Evolutionary conservation across 805 yeast species (phyloP), one percentile per base, ranked within the genome.

Genomic region (Spencermartinsiella europaea): DNA sequence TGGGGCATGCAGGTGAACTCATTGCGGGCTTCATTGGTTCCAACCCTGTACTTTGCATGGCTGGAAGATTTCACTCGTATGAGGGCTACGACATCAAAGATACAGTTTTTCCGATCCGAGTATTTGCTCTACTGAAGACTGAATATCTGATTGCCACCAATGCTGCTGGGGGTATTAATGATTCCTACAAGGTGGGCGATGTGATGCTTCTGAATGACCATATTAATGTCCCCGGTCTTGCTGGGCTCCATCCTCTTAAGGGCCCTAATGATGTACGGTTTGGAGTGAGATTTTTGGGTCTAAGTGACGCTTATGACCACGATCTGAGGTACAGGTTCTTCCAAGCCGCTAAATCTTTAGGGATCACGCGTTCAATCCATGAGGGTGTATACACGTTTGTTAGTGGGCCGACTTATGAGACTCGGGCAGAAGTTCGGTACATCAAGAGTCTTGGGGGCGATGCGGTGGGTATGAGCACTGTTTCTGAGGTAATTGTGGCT

Each of bases 401-500:
- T 5, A 77, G 95, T 4, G 99, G 99, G 0, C 98, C 99, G 3
- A 86, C 96, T 1, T 91, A 83, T 65, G 99, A 91, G 69, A 77
- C 86, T 2, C 74, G 96, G 57, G 96, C 97, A 0, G 99, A 91
- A 68, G 84, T 83, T n/a, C 73, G 95, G 47, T 72, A 82, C 73
- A 70, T 91, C 40, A 65, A 80, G 49, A 55, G 68, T 4, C 53
- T 84, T 22, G 98, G 98, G 7, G 96, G 87, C 43, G 98, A 91
- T 65, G 85, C 93, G 0, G 98, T 90, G 1, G 98, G 98, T 3
- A 91, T 91, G 99, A 85, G 95, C 47, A 93, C 98, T 0, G 97
- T 91, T 28, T 97, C 99, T 0, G 99, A 91, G 66, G 95, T 88
- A 1, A 79, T 88, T 50, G 83, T 88, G 16, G 98, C 96, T 1